Conservation (phyloP, 257 asterid species). For the Buddleja alternifolia region DNA sequence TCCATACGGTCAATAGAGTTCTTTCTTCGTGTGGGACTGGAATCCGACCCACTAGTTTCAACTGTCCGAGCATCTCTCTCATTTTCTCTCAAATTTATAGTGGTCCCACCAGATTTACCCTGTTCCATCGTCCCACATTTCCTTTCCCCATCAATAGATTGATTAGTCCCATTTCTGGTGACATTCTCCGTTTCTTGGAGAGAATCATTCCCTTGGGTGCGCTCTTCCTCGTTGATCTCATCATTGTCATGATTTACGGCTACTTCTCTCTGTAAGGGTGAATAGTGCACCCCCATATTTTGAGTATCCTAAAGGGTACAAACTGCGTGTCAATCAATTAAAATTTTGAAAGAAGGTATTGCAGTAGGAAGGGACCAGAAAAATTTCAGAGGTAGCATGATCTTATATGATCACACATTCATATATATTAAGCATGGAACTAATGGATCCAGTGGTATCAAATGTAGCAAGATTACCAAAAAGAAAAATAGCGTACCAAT, state of each 20-base stretch:
- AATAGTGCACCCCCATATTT: constrained; percentile 42
- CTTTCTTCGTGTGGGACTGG: constrained; percentile 75
- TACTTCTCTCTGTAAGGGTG: constrained; percentile 43
- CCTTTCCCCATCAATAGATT: constrained; percentile 43
- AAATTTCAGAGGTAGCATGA: constrained; percentile 7
- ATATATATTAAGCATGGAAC: constrained; percentile 17
- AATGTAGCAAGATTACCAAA: background rate
- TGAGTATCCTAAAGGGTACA: constrained; percentile 53
- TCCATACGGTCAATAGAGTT: constrained; percentile 48
- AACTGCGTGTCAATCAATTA: constrained; percentile 27
- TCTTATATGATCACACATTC: constrained; percentile 15
- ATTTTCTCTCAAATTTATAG: constrained; percentile 39
- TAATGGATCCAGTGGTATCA: constrained; percentile 3
- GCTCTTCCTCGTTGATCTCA: constrained; percentile 41
- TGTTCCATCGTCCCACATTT: constrained; percentile 42
- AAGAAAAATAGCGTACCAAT: background rate
- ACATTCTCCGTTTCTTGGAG: constrained; percentile 41
- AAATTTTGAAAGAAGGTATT: constrained; percentile 4
- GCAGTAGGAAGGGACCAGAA: constrained; percentile 5
- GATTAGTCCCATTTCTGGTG: constrained; percentile 44
- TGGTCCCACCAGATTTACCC: constrained; percentile 39
- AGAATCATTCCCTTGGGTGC: constrained; percentile 37
- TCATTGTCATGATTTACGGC: constrained; percentile 40
- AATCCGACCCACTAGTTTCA: constrained; percentile 82
- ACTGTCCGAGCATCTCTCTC: constrained; percentile 58